Evolutionary conservation across 169 alveolate genomes (phyloP), one percentile per base, ranked within the genome.

Genomic region (Condylostoma magnum): DNA sequence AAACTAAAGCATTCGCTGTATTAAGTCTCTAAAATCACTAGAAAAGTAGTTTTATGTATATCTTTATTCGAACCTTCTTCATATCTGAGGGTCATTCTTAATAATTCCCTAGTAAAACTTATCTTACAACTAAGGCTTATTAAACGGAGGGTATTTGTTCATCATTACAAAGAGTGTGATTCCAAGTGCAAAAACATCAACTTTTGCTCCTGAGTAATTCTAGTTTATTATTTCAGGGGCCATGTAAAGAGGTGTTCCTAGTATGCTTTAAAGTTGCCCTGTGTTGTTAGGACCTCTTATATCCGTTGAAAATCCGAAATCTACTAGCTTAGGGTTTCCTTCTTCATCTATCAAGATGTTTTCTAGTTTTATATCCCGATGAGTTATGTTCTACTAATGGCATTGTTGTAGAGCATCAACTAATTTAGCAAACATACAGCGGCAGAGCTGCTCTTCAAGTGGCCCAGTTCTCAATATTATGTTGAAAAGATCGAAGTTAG

Each of bases 291-390:
- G n/a, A n/a, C n/a, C n/a, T n/a, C 47, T 4, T 53, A 36, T 22
- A 30, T 41, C 33, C 12, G 56, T 58, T 3, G 81, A 58, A 31
- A 78, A 78, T 2, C 91, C 91, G 33, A 84, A 84, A 54, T 84
- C 91, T 25, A 85, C 75, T 36, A 84, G 47, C 51, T 84, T 84
- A 4, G 76, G 79, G 18, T 71, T 46, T 18, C 34, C 51, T 50
- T 79, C 65, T 27, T 46, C 73, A 71, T 78, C 82, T 36, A 84
- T 18, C 43, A 72, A 68, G 30, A 84, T 56, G 63, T 84, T 84
- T 68, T 84, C 91, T 4, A 81, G 83, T 37, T 84, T 84, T 18
- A 84, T 63, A 79, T 84, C 91, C 34, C 91, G 50, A 57, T 84
- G 91, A 27, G 78, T 54, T 41, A 66, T 66, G 4, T 79, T 79